Evolutionary conservation across 2,329 filamentous ascomycete genomes (phyloP), one percentile per base, ranked within the genome.

Genomic region (Pseudopithomyces maydicus): DNA sequence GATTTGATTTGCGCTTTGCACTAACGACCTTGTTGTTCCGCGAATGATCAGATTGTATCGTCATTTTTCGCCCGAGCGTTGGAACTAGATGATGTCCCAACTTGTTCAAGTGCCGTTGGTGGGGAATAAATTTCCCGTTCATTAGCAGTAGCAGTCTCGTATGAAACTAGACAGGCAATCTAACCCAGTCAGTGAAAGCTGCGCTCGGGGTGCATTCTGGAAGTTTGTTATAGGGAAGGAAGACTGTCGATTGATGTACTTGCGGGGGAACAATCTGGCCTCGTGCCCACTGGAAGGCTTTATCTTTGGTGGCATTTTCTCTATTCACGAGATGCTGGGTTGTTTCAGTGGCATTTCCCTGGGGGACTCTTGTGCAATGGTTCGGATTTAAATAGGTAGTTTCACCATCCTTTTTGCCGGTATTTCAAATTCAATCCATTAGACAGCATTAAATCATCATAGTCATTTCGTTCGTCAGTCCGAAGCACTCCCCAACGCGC

Each of bases 81-180:
- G 32, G 19, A 23, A 10, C 3, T 50, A 32, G 47, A 50, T 8
- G 33, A 23, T 50, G 23, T 2, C 19, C 14, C 8, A 10, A 5
- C 22, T 50, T n/a, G 35, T 41, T 17, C 32, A 48, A 38, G 46
- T 38, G 46, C 46, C 33, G 46, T 17, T 19, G 46, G 48, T 51
- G 48, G 48, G 48, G 38, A 51, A 51, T 51, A 51, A 42, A 51
- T 51, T 51, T 51, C 23, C 48, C 48, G 45, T 38, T 35, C 6
- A 26, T 51, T 32, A 33, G 20, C 38, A 20, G 20, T 32, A 33
- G 20, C 38, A 20, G 20, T 11, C 33, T 22, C 10, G 26, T 19
- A 23, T 41, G n/a, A 29, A 14, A 35, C 47, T 50, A 50, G 47
- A 39, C 47, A 39, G 35, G 47, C 20, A n/a, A 11, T 22, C 22